phyloP scores from a whole-genome alignment of 495 filamentous ascomycete genomes.

The Hypoxylon lienhwacheense region DNA sequence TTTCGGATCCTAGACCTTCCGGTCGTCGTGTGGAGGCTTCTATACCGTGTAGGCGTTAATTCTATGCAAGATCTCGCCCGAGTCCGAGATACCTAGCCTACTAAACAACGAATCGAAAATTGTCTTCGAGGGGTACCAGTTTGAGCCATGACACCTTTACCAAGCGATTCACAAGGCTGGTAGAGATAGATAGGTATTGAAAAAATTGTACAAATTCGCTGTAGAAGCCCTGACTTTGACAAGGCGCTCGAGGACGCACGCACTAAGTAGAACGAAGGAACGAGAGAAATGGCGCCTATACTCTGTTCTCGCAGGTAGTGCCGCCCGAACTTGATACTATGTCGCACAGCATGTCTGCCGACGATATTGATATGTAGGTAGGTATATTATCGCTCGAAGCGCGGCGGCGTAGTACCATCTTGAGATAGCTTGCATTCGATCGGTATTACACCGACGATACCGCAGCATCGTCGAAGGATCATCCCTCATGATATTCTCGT shows the following conservation, averaged over 20 bases:
- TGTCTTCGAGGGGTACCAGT: not conserved
- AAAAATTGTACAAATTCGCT: no score
- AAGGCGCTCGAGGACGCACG: no score
- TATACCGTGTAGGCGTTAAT: no score
- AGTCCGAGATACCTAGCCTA: constrained; percentile 3
- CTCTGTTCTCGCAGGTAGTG: no score
- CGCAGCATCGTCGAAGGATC: not conserved
- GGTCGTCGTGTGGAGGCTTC: no score
- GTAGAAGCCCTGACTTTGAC: no score
- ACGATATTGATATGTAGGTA: not conserved
- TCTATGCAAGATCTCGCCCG: constrained; percentile 14
- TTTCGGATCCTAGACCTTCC: no score
- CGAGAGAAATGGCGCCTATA: no score
- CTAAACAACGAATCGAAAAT: not conserved
- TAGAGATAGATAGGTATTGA: not conserved
- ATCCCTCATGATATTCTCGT: not conserved
- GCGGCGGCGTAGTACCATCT: constrained; percentile 2
- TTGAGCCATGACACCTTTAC: not conserved
- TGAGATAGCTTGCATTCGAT: constrained; percentile 4
- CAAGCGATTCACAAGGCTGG: not conserved
- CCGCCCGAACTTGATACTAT: constrained; percentile 12
- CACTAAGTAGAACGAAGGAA: no score
- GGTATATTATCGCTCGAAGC: not conserved
- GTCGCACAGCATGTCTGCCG: constrained; percentile 20
- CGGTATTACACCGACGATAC: not conserved